Evolutionary conservation across 1,284 basidiomycete genomes (phyloP).

Genomic region (Wallemia ichthyophaga): DNA sequence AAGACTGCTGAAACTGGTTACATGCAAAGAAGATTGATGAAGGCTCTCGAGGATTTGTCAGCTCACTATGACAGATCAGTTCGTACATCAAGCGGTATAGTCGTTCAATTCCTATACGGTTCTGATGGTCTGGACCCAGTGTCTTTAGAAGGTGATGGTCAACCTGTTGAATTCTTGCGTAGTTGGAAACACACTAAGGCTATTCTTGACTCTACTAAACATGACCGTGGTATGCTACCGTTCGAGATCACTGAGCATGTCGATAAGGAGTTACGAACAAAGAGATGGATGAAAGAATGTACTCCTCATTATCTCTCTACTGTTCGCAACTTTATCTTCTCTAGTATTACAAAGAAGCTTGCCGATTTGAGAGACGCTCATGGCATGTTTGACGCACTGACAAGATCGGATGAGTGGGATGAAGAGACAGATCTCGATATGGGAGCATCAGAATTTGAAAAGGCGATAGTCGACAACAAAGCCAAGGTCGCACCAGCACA

Average conservation of each 20-base stretch:
- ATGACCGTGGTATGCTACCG: slow-evolving; percentile 35
- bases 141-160: slow-evolving; percentile 74
- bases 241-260: slow-evolving; percentile 58
- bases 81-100: slow-evolving; percentile 71
- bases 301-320: slow-evolving; percentile 45
- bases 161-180: slow-evolving; percentile 63
- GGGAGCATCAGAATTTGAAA: slow-evolving; percentile 26
- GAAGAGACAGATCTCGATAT: slow-evolving; percentile 42
- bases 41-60: slow-evolving; percentile 86
- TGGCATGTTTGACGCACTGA: slow-evolving; percentile 58
- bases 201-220: slow-evolving; percentile 25
- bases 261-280: slow-evolving; percentile 28
- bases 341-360: slow-evolving; percentile 36
- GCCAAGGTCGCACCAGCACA: slow-evolving; percentile 65
- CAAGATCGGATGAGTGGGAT: slow-evolving; percentile 45
- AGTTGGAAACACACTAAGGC: slow-evolving; percentile 54
- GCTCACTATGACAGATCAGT: slow-evolving; percentile 95
- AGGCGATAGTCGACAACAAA: slow-evolving; percentile 54
- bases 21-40: slow-evolving; percentile 97
- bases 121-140: slow-evolving; percentile 94
- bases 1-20: slow-evolving; percentile 99
- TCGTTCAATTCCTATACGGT: slow-evolving; percentile 95
- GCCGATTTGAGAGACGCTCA: slow-evolving; percentile 37
- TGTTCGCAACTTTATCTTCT: slow-evolving; percentile 40
- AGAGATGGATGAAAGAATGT: slow-evolving; percentile 35